These are phyloP conservation scores for Yarrowia phangngaensis DNA, from an alignment of 805 yeast species.

Conservation along the genomic window DNA sequence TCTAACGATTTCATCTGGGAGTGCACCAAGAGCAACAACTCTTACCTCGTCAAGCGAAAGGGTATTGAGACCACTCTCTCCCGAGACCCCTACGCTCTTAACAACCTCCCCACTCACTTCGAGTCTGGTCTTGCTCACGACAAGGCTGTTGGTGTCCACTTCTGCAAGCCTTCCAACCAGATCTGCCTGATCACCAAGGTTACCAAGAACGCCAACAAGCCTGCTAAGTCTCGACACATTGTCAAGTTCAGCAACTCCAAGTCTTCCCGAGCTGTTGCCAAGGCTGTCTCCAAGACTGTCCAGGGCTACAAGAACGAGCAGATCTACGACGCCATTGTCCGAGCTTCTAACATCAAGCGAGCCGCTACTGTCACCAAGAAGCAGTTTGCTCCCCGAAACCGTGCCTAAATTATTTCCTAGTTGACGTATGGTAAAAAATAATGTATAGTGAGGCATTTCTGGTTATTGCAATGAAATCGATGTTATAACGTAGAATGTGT, in stretches of 20 bases:
- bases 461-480: neutral
- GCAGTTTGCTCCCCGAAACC: constrained; percentile 36
- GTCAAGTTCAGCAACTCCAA: constrained; percentile 45
- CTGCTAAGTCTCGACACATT: constrained; percentile 43
- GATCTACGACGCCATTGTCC: constrained; percentile 48
- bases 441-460: constrained; percentile 6
- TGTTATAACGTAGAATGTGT: neutral
- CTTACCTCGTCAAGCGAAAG: constrained; percentile 47
- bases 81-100: constrained; percentile 50
- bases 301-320: constrained; percentile 50
- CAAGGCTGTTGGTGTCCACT: constrained; percentile 49
- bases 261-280: constrained; percentile 45
- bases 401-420: constrained; percentile 12
- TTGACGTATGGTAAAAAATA: constrained; percentile 7
- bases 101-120: constrained; percentile 47
- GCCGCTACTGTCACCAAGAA: constrained; percentile 42
- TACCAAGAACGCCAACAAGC: constrained; percentile 48
- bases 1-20: constrained; percentile 50
- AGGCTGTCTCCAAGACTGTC: constrained; percentile 46
- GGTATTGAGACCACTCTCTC: constrained; percentile 45
- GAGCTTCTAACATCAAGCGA: constrained; percentile 47
- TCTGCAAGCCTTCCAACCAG: constrained; percentile 40
- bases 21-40: constrained; percentile 47
- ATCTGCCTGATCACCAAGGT: constrained; percentile 45
- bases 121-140: constrained; percentile 50